Conservation (phyloP, 2,329 filamentous ascomycete genomes). For the Neopestalotiopsis clavispora region DNA sequence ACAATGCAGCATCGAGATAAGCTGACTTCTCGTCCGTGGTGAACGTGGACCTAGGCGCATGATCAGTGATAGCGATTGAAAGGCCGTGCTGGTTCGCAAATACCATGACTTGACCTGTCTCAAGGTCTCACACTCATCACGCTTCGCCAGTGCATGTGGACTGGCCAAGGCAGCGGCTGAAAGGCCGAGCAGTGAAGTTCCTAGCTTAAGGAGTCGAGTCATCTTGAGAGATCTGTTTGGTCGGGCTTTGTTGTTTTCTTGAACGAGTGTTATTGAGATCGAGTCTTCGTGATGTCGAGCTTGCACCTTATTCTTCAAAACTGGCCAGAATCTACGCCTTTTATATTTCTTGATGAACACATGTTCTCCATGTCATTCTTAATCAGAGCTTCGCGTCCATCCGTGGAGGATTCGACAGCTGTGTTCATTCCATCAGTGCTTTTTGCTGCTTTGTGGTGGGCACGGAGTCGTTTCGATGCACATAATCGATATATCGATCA, state of each 20-base stretch:
- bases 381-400: not conserved
- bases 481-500: not conserved
- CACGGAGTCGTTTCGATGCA: not conserved
- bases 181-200: not conserved
- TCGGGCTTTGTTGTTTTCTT: not conserved
- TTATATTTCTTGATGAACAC: not conserved
- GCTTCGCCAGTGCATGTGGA: not conserved
- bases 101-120: not conserved
- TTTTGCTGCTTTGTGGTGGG: not conserved
- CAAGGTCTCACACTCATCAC: not conserved
- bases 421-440: not conserved
- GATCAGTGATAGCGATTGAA: not conserved
- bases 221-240: not conserved
- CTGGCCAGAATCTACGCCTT: not conserved
- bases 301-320: not conserved
- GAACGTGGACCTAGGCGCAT: not conserved
- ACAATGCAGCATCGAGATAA: not conserved
- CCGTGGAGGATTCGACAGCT: rapidly evolving
- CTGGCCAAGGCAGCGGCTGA: not conserved
- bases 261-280: not conserved
- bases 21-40: not conserved
- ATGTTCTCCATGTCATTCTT: not conserved
- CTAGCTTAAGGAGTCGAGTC: not conserved
- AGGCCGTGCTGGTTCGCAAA: not conserved
- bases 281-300: not conserved